These are phyloP conservation scores for Penicillium psychrofluorescens DNA, from an alignment of 495 filamentous ascomycete species.

Conservation along the genomic window DNA sequence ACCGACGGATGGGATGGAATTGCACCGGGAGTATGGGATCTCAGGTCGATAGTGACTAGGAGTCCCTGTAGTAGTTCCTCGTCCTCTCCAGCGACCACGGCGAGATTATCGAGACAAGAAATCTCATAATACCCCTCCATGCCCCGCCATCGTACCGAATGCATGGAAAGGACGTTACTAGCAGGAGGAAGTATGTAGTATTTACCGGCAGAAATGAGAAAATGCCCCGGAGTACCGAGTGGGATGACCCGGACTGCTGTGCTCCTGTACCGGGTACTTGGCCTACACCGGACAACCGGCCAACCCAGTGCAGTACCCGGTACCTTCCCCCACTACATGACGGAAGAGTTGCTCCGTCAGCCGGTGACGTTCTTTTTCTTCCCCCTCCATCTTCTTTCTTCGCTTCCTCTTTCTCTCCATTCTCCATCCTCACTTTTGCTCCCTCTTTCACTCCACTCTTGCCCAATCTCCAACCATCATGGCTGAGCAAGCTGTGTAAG, in stretches of 20 bases:
- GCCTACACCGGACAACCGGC: slow-evolving; percentile 18
- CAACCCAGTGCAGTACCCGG: slow-evolving; percentile 2
- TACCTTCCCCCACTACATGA: slow-evolving; percentile 34
- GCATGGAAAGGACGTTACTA: background rate
- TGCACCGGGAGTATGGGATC: background rate
- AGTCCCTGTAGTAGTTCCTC: too few relatives aligned
- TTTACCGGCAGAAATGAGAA: slow-evolving; percentile 4
- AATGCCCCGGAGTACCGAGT: slow-evolving; percentile 14
- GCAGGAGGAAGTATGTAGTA: slow-evolving; percentile 6
- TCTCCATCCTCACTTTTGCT: slow-evolving; percentile 15
- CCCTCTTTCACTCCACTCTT: slow-evolving; percentile 8
- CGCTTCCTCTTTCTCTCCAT: slow-evolving; percentile 5
- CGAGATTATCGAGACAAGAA: too few relatives aligned
- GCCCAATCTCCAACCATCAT: slow-evolving; percentile 16
- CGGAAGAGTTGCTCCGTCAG: slow-evolving; percentile 42
- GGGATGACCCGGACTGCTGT: slow-evolving; percentile 36
- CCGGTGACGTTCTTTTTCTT: slow-evolving; percentile 16
- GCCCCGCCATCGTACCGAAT: background rate
- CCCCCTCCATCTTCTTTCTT: slow-evolving; percentile 6
- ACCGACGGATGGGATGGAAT: slow-evolving; percentile 16
- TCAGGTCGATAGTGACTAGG: too few relatives aligned
- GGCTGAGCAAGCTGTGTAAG: slow-evolving; percentile 53
- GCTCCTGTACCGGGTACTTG: slow-evolving; percentile 29
- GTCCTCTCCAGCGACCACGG: too few relatives aligned
- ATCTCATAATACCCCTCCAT: too few relatives aligned